Evolutionary conservation across 2,329 filamentous ascomycete species (phyloP).

Genomic region (Ophiostoma ips): DNA sequence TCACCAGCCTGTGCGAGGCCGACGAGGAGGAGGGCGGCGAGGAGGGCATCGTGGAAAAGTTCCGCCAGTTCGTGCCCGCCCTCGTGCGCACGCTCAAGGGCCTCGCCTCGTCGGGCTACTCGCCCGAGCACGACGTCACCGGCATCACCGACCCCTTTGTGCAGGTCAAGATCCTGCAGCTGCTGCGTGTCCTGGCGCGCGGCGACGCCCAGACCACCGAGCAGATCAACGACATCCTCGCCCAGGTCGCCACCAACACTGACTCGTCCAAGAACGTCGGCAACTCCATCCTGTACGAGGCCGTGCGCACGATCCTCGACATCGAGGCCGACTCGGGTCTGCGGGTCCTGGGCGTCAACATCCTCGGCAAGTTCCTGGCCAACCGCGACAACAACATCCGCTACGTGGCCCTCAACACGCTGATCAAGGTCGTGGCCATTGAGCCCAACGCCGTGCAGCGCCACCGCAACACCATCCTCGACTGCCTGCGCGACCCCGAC

Average conservation of each 20-base stretch:
- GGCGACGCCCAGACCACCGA: conserved; percentile 83
- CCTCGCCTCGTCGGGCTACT: conserved; percentile 87
- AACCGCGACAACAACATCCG: conserved; percentile 99
- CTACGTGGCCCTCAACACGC: conserved; percentile 91
- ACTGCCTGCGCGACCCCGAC: conserved; percentile 91
- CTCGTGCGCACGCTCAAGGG: conserved; percentile 86
- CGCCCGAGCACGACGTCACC: conserved; percentile 94
- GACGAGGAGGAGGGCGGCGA: conserved; percentile 92
- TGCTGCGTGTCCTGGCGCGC: conserved; percentile 74
- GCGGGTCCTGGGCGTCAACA: conserved; percentile 90
- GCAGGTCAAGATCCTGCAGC: conserved; percentile 85
- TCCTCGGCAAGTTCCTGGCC: conserved; percentile 88
- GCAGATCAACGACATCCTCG: conserved; percentile 95
- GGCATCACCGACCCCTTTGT: conserved; percentile 96
- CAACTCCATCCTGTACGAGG: conserved; percentile 95
- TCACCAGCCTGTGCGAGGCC: conserved; percentile 84
- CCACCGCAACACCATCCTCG: conserved; percentile 92
- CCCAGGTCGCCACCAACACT: conserved; percentile 94
- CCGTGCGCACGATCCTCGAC: conserved; percentile 90
- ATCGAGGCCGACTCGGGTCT: conserved; percentile 95
- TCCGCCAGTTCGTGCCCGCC: conserved; percentile 69
- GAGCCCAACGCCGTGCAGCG: conserved; percentile 95
- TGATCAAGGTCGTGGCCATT: conserved; percentile 95
- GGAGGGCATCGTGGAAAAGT: conserved; percentile 79
- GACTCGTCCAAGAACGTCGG: conserved; percentile 97